Evolutionary conservation across 1,284 basidiomycete genomes (phyloP).

Genomic region (Trichosporon sp.): DNA sequence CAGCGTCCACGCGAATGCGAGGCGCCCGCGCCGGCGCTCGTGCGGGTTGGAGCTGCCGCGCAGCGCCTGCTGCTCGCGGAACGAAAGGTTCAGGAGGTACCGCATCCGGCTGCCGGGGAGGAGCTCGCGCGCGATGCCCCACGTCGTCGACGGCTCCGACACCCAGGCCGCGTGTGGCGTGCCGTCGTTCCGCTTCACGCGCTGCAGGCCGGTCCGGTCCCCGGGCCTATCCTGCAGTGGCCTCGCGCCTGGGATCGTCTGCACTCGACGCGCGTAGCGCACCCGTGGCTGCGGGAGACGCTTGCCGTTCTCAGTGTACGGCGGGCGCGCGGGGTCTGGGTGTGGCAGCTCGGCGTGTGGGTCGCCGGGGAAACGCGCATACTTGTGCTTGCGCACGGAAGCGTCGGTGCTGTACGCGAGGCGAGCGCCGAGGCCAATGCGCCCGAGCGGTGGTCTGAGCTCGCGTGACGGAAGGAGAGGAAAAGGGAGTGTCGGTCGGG

Average conservation of each 20-base stretch:
- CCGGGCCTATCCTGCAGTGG: not conserved
- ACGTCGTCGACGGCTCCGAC: not conserved
- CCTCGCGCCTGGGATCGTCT: not conserved
- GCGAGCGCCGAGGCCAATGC: not conserved
- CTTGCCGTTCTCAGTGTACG: not conserved
- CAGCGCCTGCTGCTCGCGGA: not conserved
- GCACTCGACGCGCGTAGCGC: not conserved
- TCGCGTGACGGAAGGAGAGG: not conserved
- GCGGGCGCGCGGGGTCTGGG: not conserved
- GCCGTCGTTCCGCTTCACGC: not conserved
- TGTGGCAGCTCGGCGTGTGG: not conserved
- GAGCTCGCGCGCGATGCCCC: not conserved
- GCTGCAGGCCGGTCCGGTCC: not conserved
- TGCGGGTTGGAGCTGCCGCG: not conserved
- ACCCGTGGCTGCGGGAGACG: not conserved
- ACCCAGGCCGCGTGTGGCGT: not conserved
- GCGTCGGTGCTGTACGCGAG: not conserved
- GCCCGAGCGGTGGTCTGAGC: not conserved
- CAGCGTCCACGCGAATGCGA: not conserved
- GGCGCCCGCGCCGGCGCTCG: not conserved
- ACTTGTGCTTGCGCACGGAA: not conserved
- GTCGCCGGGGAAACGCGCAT: not conserved
- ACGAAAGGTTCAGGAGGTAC: not conserved
- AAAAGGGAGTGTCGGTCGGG: not conserved
- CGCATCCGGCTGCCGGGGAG: not conserved